Percentiles rank a stretch among this genome's conserved stretches.
phyloP scores from a whole-genome alignment of 2,329 filamentous ascomycete genomes.

The Nemania sp. region DNA sequence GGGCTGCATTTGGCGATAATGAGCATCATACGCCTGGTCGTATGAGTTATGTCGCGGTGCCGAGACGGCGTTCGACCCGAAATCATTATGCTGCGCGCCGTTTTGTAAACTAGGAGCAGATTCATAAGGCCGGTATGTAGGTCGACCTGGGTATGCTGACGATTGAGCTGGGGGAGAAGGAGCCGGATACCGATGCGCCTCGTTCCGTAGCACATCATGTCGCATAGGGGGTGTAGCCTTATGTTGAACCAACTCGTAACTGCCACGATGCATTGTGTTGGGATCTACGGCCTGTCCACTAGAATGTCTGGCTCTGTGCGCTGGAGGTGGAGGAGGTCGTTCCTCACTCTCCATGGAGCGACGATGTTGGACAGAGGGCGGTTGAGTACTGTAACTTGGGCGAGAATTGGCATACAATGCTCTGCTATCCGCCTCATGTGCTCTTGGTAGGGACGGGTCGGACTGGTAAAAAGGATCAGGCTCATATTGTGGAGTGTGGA shows the following conservation, averaged over 20 bases:
- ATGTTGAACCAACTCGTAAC: slow-evolving; percentile 57
- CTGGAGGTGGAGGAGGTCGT: slow-evolving; percentile 68
- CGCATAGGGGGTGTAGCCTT: slow-evolving; percentile 64
- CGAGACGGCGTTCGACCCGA: slow-evolving; percentile 54
- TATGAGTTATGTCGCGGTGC: slow-evolving; percentile 63
- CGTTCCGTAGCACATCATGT: slow-evolving; percentile 68
- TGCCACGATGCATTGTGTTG: slow-evolving; percentile 55
- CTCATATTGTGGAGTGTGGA: slow-evolving; percentile 44
- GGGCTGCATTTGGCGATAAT: slow-evolving; percentile 67
- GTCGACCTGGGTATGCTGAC: slow-evolving; percentile 64
- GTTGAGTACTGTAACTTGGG: slow-evolving; percentile 40
- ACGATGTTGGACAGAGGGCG: slow-evolving; percentile 47
- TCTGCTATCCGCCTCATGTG: slow-evolving; percentile 44
- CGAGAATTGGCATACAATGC: slow-evolving; percentile 40
- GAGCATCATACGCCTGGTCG: slow-evolving; percentile 60
- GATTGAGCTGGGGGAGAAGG: slow-evolving; percentile 53
- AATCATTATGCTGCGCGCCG: slow-evolving; percentile 47
- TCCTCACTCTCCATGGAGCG: slow-evolving; percentile 56
- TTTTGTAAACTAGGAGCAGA: slow-evolving; percentile 57
- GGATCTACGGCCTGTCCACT: slow-evolving; percentile 58
- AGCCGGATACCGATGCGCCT: slow-evolving; percentile 66
- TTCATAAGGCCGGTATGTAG: slow-evolving; percentile 65
- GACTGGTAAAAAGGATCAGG: slow-evolving; percentile 51
- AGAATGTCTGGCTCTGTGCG: slow-evolving; percentile 63
- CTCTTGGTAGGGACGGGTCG: slow-evolving; percentile 51